Conservation (phyloP, 2,329 filamentous ascomycete species). For the Alternaria solani region DNA sequence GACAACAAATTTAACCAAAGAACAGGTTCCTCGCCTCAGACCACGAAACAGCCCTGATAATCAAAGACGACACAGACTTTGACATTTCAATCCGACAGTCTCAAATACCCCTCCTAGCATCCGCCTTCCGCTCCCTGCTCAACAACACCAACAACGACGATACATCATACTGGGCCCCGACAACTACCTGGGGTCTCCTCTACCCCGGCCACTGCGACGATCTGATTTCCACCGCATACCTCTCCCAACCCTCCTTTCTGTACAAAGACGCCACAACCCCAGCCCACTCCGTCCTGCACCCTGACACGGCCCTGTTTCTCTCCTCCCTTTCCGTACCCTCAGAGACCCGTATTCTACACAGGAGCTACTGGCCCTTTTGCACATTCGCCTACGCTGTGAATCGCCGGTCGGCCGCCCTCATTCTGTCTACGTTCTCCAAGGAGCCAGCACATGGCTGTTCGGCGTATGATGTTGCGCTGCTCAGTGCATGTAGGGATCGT, state of each 20-base stretch:
- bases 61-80: constrained; percentile 43
- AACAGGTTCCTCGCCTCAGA: constrained; percentile 24
- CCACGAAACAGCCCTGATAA: constrained; percentile 36
- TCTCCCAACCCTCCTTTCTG: constrained; percentile 26
- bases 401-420: constrained; percentile 38
- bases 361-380: constrained; percentile 48
- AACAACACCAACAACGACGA: constrained; percentile 8
- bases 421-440: constrained; percentile 34
- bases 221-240: constrained; percentile 31
- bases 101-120: constrained; percentile 31
- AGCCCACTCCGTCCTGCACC: constrained; percentile 29
- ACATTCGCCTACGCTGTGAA: constrained; percentile 54
- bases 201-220: constrained; percentile 55
- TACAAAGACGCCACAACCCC: constrained; percentile 46
- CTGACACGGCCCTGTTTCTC: constrained; percentile 40
- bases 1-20: neutral
- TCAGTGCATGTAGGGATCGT: constrained; percentile 50
- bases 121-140: constrained; percentile 26
- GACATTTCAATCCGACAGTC: constrained; percentile 28
- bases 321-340: constrained; percentile 34
- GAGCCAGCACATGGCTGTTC: constrained; percentile 31
- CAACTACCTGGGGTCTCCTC: constrained; percentile 48
- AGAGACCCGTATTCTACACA: constrained; percentile 44
- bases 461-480: constrained; percentile 51
- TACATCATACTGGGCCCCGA: constrained; percentile 42